Evolutionary conservation across 306 rosid species (phyloP).

Genomic region (Crotalaria pallida): DNA sequence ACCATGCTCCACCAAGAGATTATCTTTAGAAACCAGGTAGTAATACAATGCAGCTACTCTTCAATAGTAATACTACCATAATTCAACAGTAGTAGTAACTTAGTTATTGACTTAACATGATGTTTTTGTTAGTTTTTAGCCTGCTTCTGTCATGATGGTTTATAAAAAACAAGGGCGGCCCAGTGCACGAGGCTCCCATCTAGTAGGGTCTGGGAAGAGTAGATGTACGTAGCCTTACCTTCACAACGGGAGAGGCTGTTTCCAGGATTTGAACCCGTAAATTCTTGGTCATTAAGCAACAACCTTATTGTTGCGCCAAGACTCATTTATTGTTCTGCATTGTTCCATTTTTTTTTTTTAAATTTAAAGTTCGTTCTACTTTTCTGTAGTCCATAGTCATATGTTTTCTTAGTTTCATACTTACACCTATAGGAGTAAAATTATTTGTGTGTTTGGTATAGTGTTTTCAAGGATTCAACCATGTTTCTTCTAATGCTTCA

Average conservation of each 20-base stretch:
- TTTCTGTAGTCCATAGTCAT: background rate
- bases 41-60: background rate
- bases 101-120: background rate
- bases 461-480: background rate
- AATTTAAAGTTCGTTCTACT: background rate
- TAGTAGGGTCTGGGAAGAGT: too few species aligned
- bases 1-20: constrained; percentile 57
- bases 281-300: too few species aligned
- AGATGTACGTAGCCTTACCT: too few species aligned
- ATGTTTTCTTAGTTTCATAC: background rate
- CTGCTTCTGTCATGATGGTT: background rate
- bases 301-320: too few species aligned
- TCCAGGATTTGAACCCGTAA: too few species aligned
- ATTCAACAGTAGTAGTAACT: too few species aligned
- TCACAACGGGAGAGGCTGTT: too few species aligned
- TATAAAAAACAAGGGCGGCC: too few species aligned
- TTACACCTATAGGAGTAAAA: background rate
- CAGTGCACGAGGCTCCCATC: too few species aligned
- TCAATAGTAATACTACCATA: background rate
- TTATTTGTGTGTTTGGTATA: background rate
- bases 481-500: background rate
- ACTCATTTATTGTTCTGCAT: background rate
- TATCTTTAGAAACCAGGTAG: constrained; percentile 53
- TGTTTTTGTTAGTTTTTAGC: background rate
- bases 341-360: background rate